phyloP scores from a whole-genome alignment of 306 rosid species.

The Cicer chorassanicum region DNA sequence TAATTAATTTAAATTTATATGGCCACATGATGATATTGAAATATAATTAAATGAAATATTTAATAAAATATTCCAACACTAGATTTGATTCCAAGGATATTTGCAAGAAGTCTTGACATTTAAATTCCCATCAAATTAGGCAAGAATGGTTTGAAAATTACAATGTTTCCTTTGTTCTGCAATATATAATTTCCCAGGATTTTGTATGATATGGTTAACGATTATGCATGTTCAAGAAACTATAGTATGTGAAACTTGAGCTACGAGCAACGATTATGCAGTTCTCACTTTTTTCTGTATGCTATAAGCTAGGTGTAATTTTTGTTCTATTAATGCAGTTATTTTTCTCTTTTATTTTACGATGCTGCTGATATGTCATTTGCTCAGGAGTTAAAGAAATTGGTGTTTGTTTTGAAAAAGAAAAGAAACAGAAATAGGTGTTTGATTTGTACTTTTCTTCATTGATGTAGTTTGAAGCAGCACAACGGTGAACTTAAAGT shows the following conservation, averaged over 20 bases:
- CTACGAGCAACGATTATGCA: too few species aligned
- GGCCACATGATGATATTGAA: too few species aligned
- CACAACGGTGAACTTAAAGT: conserved; percentile 87
- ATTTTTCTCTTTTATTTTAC: conserved; percentile 26
- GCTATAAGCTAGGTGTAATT: background rate
- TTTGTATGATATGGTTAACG: background rate
- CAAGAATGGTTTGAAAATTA: background rate
- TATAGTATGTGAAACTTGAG: background rate
- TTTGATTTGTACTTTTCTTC: conserved; percentile 29
- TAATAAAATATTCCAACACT: background rate
- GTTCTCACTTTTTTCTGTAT: background rate
- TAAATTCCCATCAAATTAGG: conserved; percentile 8
- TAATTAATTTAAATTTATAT: too few species aligned
- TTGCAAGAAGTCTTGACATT: background rate
- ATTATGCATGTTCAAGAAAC: background rate
- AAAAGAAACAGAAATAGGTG: too few species aligned
- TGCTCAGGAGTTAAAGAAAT: too few species aligned
- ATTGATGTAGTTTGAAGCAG: conserved; percentile 65
- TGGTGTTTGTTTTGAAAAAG: too few species aligned
- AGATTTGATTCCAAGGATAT: background rate
- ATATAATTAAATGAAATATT: too few species aligned
- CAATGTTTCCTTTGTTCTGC: conserved; percentile 1
- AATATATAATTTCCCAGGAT: background rate
- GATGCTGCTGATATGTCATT: conserved; percentile 28
- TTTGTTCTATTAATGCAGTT: conserved; percentile 15